phyloP scores from a whole-genome alignment of 768 basidiomycete species.

The Mycena haematopus region DNA sequence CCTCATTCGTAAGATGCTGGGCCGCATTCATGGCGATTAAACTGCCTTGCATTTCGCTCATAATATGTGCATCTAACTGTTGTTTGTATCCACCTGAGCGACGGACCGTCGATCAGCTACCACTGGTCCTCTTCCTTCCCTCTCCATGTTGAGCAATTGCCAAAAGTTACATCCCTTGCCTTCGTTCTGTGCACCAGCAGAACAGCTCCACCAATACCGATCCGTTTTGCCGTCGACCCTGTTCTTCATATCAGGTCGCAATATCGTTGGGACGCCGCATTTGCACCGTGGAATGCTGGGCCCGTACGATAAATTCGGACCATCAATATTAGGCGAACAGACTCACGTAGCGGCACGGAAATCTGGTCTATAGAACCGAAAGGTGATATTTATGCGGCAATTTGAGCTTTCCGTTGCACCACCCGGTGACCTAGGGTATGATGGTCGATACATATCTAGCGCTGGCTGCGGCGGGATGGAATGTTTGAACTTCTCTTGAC shows the following conservation, averaged over 20 bases:
- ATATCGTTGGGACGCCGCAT: constrained; percentile 72
- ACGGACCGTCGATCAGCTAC: constrained; percentile 28
- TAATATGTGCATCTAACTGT: too few relatives aligned
- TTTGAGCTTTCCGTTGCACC: constrained; percentile 56
- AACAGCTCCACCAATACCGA: constrained; percentile 84
- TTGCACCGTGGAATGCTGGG: constrained; percentile 70
- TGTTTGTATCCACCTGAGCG: neutral
- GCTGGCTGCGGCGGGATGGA: constrained; percentile 73
- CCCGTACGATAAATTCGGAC: neutral
- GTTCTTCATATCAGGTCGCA: constrained; percentile 84
- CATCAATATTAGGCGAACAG: neutral
- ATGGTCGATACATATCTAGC: constrained; percentile 76
- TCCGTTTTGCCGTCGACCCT: constrained; percentile 58
- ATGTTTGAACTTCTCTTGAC: constrained; percentile 85
- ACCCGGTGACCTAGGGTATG: constrained; percentile 45
- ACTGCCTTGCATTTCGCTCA: too few relatives aligned
- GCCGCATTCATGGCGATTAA: too few relatives aligned
- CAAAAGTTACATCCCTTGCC: constrained; percentile 83
- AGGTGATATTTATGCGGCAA: constrained; percentile 84
- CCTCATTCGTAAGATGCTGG: too few relatives aligned
- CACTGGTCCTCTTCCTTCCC: constrained; percentile 67
- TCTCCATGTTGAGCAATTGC: constrained; percentile 72
- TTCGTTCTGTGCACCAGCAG: constrained; percentile 82
- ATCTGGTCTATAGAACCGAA: constrained; percentile 86
- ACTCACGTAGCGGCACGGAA: constrained; percentile 54